A percentile compares a stretch with the other conserved stretches of the same genome.
Conservation (phyloP, 768 basidiomycete species). For the Mycena filopes region DNA sequence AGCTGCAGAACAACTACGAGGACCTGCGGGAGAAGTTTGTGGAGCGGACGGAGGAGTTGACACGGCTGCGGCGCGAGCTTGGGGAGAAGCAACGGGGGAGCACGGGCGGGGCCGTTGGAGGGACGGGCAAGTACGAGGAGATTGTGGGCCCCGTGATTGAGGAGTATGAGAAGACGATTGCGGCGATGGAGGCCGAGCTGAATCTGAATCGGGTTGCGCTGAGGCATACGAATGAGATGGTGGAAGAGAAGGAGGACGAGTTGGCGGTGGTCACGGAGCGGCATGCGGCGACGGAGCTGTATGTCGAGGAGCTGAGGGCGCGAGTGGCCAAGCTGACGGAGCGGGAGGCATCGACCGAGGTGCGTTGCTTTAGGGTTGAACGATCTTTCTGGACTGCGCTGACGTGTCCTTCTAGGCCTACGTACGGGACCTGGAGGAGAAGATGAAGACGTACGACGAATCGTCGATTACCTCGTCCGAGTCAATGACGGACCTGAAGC, state of each 20-base stretch:
- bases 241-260: constrained; percentile 92
- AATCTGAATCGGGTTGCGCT: constrained; percentile 88
- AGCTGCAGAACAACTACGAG: constrained; percentile 88
- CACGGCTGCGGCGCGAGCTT: constrained; percentile 79
- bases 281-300: constrained; percentile 83
- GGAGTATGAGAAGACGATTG: constrained; percentile 98
- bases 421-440: constrained; percentile 92
- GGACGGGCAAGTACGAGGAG: constrained; percentile 86
- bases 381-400: background rate
- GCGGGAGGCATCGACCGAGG: constrained; percentile 93
- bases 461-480: constrained; percentile 78
- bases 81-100: constrained; percentile 77
- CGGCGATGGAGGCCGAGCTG: constrained; percentile 93
- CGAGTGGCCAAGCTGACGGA: constrained; percentile 87
- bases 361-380: constrained; percentile 46
- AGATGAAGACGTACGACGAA: constrained; percentile 88
- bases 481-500: constrained; percentile 84
- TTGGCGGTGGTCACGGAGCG: constrained; percentile 71
- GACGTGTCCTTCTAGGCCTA: constrained; percentile 72
- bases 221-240: constrained; percentile 90
- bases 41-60: constrained; percentile 89
- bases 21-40: constrained; percentile 86
- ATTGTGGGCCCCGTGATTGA: constrained; percentile 98
- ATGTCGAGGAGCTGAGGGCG: constrained; percentile 86
- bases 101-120: constrained; percentile 68